These are phyloP conservation scores for Aspergillus novoparasiticus DNA, from an alignment of 2,329 filamentous ascomycete genomes.

Conservation along the genomic window DNA sequence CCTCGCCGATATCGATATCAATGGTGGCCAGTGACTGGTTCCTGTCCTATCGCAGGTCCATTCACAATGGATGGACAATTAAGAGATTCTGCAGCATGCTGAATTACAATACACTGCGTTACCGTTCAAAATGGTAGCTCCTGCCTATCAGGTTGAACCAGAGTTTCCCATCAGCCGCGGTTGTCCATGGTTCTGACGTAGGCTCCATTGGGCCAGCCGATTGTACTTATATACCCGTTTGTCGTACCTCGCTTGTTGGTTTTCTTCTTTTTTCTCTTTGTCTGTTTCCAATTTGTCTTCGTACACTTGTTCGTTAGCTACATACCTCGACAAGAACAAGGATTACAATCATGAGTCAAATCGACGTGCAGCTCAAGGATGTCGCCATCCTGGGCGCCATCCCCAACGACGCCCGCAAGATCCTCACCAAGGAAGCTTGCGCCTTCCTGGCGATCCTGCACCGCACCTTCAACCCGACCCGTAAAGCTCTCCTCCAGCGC, in stretches of 20 bases:
- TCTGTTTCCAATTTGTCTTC: constrained; percentile 2
- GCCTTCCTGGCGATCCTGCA: constrained; percentile 94
- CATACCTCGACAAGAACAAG: background rate
- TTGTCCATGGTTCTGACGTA: constrained; percentile 25
- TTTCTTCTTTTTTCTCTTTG: constrained; percentile 7
- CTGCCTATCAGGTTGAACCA: constrained; percentile 5
- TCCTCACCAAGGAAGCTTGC: constrained; percentile 85
- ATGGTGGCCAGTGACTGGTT: constrained; percentile 12
- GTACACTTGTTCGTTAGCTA: constrained; percentile 10
- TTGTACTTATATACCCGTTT: constrained; percentile 4
- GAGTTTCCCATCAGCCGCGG: constrained; percentile 26
- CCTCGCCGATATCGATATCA: constrained; percentile 5
- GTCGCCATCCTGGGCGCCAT: constrained; percentile 82
- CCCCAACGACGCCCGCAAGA: constrained; percentile 79
- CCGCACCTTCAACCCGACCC: constrained; percentile 86
- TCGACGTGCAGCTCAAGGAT: constrained; percentile 79
- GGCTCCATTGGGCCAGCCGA: constrained; percentile 12
- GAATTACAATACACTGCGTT: constrained; percentile 1
- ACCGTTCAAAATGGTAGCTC: constrained; percentile 1
- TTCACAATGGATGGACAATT: background rate
- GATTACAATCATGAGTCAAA: constrained; percentile 60
- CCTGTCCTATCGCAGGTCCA: constrained; percentile 10
- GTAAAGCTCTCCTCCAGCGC: constrained; percentile 85
- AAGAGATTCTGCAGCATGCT: background rate
- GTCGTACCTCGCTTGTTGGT: background rate